Percentiles rank a stretch among this genome's conserved stretches.
phyloP scores from a whole-genome alignment of 768 basidiomycete genomes.

The Podaxis sp. region DNA sequence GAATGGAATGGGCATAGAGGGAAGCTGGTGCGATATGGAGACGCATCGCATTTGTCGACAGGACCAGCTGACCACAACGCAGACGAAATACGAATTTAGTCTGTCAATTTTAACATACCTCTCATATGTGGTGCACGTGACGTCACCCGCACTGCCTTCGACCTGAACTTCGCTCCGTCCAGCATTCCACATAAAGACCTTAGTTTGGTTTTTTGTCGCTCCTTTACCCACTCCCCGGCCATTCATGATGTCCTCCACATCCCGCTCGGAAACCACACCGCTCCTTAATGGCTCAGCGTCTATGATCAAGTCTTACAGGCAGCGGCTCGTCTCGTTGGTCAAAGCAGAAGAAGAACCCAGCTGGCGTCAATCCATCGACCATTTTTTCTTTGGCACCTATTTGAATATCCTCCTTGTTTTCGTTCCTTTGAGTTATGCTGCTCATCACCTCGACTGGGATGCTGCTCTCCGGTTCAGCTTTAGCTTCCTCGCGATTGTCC shows the following conservation, averaged over 20 bases:
- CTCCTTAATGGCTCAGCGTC: slow-evolving; percentile 42
- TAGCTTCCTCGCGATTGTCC: slow-evolving; percentile 82
- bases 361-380: slow-evolving; percentile 55
- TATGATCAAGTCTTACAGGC: slow-evolving; percentile 24
- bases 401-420: slow-evolving; percentile 79
- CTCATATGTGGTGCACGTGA: slow-evolving; percentile 23
- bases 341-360: slow-evolving; percentile 66
- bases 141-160: slow-evolving; percentile 30
- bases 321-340: slow-evolving; percentile 40
- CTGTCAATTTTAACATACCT: background rate
- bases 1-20: slow-evolving; percentile 46
- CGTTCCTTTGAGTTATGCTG: slow-evolving; percentile 68
- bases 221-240: slow-evolving; percentile 18
- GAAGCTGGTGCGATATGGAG: slow-evolving; percentile 51
- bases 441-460: slow-evolving; percentile 74
- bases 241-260: slow-evolving; percentile 29
- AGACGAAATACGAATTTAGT: slow-evolving; percentile 36
- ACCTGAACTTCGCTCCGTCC: background rate
- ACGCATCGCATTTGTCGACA: slow-evolving; percentile 48
- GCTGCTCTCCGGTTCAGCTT: slow-evolving; percentile 71
- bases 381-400: slow-evolving; percentile 65
- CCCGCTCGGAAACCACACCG: slow-evolving; percentile 42
- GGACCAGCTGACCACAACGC: slow-evolving; percentile 45
- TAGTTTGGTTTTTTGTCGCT: slow-evolving; percentile 18
- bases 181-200: slow-evolving; percentile 1